Conservation (phyloP, 2,329 filamentous ascomycete genomes). For the Polychaeton citri region DNA sequence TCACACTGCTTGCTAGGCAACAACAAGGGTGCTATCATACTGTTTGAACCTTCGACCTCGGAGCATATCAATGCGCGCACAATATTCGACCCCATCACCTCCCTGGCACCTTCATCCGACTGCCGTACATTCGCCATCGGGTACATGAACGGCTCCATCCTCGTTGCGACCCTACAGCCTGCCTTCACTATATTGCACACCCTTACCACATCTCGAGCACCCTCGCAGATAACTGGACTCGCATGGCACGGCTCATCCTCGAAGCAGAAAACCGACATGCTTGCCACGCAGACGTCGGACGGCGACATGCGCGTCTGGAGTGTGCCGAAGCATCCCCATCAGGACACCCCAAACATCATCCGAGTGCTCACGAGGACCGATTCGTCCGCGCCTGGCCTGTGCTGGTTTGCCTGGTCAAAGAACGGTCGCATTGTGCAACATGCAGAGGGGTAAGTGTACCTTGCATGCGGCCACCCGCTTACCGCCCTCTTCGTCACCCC, state of each 20-base stretch:
- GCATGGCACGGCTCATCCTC: slow-evolving; percentile 95
- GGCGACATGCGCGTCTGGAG: slow-evolving; percentile 95
- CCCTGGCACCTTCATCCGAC: slow-evolving; percentile 75
- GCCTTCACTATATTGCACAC: slow-evolving; percentile 91
- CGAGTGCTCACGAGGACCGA: slow-evolving; percentile 73
- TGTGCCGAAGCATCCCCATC: slow-evolving; percentile 66
- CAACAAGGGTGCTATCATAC: slow-evolving; percentile 77
- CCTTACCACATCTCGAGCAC: slow-evolving; percentile 66
- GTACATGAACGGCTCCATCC: slow-evolving; percentile 86
- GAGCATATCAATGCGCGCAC: slow-evolving; percentile 87
- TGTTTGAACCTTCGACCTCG: slow-evolving; percentile 85
- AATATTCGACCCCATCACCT: slow-evolving; percentile 90
- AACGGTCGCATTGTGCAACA: slow-evolving; percentile 92
- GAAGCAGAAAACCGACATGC: slow-evolving; percentile 94
- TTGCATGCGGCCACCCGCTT: not conserved
- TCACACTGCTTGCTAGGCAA: slow-evolving; percentile 57
- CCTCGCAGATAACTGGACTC: slow-evolving; percentile 75
- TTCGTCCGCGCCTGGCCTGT: slow-evolving; percentile 58
- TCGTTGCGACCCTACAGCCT: slow-evolving; percentile 80
- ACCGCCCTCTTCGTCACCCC: not conserved
- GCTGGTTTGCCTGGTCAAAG: slow-evolving; percentile 98
- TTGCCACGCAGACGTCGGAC: slow-evolving; percentile 82
- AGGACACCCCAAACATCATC: slow-evolving; percentile 69
- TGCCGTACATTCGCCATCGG: slow-evolving; percentile 94
- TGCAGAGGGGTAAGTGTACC: slow-evolving; percentile 62